phyloP scores from a whole-genome alignment of 176 grass and related monocot species.

The Oryza australiensis region DNA sequence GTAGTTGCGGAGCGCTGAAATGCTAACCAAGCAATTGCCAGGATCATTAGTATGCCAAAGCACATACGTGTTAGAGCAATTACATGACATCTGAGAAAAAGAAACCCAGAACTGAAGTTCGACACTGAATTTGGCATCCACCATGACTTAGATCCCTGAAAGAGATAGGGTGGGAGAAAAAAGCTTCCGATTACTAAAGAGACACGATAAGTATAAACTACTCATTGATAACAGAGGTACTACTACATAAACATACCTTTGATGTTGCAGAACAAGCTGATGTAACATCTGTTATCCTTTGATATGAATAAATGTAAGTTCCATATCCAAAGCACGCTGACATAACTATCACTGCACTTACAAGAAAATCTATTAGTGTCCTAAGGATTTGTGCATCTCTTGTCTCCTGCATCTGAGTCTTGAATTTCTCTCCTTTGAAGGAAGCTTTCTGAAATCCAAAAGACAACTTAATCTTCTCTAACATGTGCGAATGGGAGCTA shows the following conservation, averaged over 20 bases:
- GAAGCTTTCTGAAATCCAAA: slow-evolving; percentile 88
- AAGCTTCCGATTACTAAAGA: background rate
- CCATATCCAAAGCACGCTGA: slow-evolving; percentile 68
- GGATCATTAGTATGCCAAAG: slow-evolving; percentile 87
- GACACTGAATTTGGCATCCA: slow-evolving; percentile 79
- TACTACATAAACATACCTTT: slow-evolving; percentile 46
- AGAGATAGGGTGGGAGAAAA: slow-evolving; percentile 8
- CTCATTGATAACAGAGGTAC: background rate
- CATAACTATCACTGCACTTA: slow-evolving; percentile 88
- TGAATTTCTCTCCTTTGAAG: slow-evolving; percentile 77
- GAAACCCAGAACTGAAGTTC: slow-evolving; percentile 62
- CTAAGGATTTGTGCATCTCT: slow-evolving; percentile 62
- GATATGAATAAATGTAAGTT: slow-evolving; percentile 71
- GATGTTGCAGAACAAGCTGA: slow-evolving; percentile 52
- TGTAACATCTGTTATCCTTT: slow-evolving; percentile 75
- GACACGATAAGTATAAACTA: background rate
- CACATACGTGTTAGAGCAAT: slow-evolving; percentile 60
- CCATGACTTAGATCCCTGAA: slow-evolving; percentile 84
- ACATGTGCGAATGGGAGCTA: slow-evolving; percentile 60
- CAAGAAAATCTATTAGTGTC: slow-evolving; percentile 78
- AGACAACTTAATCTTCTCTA: slow-evolving; percentile 79
- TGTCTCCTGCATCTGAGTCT: slow-evolving; percentile 71
- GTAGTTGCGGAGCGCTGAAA: slow-evolving; percentile 57
- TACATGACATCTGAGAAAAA: slow-evolving; percentile 71
- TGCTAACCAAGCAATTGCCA: slow-evolving; percentile 67